Evolutionary conservation across 2,329 filamentous ascomycete species (phyloP), one percentile per base, ranked within the genome.

Genomic region (Pseudocercospora fuligena): DNA sequence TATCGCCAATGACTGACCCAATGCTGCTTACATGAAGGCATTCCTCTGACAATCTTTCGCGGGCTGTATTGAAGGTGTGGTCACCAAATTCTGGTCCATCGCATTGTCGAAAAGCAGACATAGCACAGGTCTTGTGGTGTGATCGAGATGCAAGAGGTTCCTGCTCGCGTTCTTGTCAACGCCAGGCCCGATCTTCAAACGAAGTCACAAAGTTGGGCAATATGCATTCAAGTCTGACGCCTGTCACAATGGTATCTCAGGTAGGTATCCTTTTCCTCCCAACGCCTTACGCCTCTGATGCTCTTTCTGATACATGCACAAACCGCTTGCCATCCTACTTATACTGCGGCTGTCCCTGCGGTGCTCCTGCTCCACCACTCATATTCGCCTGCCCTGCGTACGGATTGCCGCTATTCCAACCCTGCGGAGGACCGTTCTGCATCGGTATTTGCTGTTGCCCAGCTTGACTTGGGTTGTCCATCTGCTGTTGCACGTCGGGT

Each of bases 401-500:
- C 2, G 69, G 69, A 36, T 70, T 69, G 16, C 69, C 69, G 16
- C 43, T 53, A 61, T 72, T 70, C 70, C 75, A 75, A 4, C 72
- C 72, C 46, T 75, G 74, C 43, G 70, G 72, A 27, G 67, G 67
- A 58, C 71, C 72, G 51, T 74, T 74, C 66, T 78, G 74, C 73
- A 78, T 71, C 33, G 76, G 76, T 67, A 79, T 77, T 58, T 71
- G 73, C 23, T 43, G 27, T 14, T 65, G 57, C 27, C 60, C 66
- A 61, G 64, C 67, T 36, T 64, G 67, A 21, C 69, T 71, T 54
- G 72, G 72, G 61, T 68, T 69, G 19, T 76, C 64, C 76, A 77
- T 77, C 69, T 77, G 75, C 53, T 76, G 72, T 64, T 78, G 73
- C 11, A 79, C 78, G 64, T 80, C 78, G 8, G 78, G 78, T 51